Evolutionary conservation across 345 rosid species (phyloP), one percentile per base, ranked within the genome.

Genomic region (Salix udensis): DNA sequence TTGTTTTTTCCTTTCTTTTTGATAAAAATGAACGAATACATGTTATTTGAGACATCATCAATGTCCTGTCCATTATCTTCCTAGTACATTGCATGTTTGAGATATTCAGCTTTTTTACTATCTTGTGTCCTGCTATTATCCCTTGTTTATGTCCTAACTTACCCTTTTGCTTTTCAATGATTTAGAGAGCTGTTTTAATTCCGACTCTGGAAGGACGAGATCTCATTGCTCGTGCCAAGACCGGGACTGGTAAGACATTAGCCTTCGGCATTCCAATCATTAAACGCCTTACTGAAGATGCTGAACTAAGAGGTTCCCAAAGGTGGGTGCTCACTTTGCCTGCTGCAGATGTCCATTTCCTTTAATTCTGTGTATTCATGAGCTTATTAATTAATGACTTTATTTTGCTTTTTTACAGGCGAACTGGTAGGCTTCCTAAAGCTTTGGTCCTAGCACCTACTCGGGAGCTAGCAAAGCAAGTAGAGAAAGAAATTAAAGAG

Each of bases 231-330:
- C 97, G 99, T 83, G 99, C 99, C 2, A 93, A 93, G 88, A 96
- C 99, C 37, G 98, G 99, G 76, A 96, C 99, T 28, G 99, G 99
- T n/a, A 96, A 96, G 92, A 96, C 98, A 30, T 82, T 96, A 79
- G 99, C 99, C 72, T 96, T 96, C 52, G 99, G 98, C 37, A 93
- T 96, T 48, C 99, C 98, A 10, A 92, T 96, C 67, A 82, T 96
- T 48, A 96, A 96, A 84, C 84, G 82, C 7, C 90, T 96, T 66
- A 93, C 94, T 60, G 94, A 91, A 76, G 88, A 87, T 72, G 78
- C 79, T 75, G 88, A 85, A 26, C 80, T 65, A 65, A 77, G 77
- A 76, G 58, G 83, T 70, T 82, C 88, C 26, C 79, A 69, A 37
- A 89, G 97, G 99, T 93, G 83, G 97, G 98, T 95, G 84, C 44